phyloP scores from a whole-genome alignment of 345 rosid species.

The Euphorbia tirucalli region DNA sequence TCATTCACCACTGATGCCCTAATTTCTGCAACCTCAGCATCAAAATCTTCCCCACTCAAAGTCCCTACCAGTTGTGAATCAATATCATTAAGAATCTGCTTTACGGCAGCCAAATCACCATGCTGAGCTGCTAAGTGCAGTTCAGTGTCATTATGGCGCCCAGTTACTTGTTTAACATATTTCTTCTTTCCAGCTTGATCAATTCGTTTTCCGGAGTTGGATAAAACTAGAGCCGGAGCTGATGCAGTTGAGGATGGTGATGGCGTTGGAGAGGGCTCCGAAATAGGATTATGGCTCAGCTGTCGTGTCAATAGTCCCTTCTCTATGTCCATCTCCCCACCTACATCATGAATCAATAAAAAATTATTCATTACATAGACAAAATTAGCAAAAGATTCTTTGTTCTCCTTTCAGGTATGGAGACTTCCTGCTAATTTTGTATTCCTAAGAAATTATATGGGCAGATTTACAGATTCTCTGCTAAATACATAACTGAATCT shows the following conservation, averaged over 20 bases:
- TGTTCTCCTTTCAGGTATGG: background rate
- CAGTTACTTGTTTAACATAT: conserved; percentile 94
- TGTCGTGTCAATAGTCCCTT: conserved; percentile 43
- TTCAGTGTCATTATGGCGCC: conserved; percentile 85
- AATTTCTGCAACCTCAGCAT: conserved; percentile 71
- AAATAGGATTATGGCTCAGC: conserved; percentile 38
- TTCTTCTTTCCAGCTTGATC: conserved; percentile 89
- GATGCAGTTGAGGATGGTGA: conserved; percentile 75
- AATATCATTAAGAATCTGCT: conserved; percentile 72
- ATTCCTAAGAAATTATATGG: background rate
- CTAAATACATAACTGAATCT: background rate
- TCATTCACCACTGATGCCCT: conserved; percentile 82
- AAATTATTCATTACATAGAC: conserved; percentile 22
- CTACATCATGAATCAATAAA: conserved; percentile 26
- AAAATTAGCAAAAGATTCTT: background rate
- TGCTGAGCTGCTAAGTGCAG: conserved; percentile 88
- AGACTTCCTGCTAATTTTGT: too few species aligned
- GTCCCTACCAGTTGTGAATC: conserved; percentile 67
- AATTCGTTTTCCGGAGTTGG: conserved; percentile 79
- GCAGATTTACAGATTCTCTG: background rate
- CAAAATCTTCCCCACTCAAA: conserved; percentile 67
- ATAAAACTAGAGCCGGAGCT: conserved; percentile 78
- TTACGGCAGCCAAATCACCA: conserved; percentile 69
- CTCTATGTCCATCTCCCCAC: conserved; percentile 68
- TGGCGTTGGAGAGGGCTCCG: conserved; percentile 60